phyloP scores from a whole-genome alignment of 1,284 basidiomycete genomes.

The Porphyrellus sp. region DNA sequence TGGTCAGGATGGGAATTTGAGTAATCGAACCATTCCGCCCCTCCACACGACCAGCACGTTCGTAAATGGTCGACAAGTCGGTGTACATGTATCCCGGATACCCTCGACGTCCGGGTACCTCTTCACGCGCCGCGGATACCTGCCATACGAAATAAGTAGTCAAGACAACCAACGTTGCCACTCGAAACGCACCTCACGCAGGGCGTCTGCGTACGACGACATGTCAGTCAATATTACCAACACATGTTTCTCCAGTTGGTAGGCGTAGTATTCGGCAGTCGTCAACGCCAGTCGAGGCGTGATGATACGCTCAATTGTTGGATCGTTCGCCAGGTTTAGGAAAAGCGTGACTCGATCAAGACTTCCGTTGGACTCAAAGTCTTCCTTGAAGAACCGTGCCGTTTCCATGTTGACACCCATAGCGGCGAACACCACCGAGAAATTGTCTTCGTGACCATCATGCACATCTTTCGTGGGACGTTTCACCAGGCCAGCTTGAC shows the following conservation, averaged over 20 bases:
- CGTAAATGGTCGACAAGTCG: conserved; percentile 98
- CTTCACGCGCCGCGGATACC: conserved; percentile 98
- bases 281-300: conserved; percentile 97
- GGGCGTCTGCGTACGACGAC: conserved; percentile 96
- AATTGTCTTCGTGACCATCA: conserved; percentile 99
- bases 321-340: conserved; percentile 98
- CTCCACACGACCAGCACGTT: conserved; percentile 97
- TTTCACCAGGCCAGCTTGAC: conserved; percentile 97
- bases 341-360: conserved; percentile 98
- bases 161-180: conserved; percentile 11
- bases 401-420: conserved; percentile 99
- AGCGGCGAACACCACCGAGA: conserved; percentile 98
- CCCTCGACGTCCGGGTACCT: conserved; percentile 98
- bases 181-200: conserved; percentile 74
- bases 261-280: conserved; percentile 99
- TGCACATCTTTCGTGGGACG: conserved; percentile 94
- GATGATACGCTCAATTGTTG: conserved; percentile 99
- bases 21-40: conserved; percentile 99
- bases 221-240: conserved; percentile 99
- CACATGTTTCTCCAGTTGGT: conserved; percentile 99
- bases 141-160: conserved; percentile 32
- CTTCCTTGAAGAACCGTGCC: conserved; percentile 99
- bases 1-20: conserved; percentile 98
- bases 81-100: conserved; percentile 99
- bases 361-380: conserved; percentile 99